These are phyloP conservation scores for Haplosporangium gracile DNA, from an alignment of 192 early-diverging fungal species.

Conservation along the genomic window DNA sequence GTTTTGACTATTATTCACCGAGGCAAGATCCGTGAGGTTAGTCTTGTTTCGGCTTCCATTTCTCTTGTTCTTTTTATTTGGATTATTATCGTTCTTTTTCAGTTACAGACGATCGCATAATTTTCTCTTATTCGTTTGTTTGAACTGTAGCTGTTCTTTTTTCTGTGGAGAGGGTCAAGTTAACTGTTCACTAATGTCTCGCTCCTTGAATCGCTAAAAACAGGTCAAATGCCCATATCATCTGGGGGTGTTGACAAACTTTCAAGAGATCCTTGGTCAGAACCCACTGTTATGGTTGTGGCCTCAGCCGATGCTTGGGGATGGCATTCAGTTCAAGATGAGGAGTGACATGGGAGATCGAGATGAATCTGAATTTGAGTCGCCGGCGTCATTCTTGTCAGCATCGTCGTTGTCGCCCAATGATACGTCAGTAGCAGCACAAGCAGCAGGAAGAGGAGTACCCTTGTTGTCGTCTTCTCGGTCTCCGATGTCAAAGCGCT, in stretches of 20 bases:
- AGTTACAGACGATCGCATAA: not conserved
- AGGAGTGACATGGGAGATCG: slow-evolving; percentile 18
- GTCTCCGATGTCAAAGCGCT: not conserved
- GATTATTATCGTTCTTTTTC: not conserved
- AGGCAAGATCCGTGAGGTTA: slow-evolving; percentile 68
- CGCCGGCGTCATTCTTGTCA: not conserved
- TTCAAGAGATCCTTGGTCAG: slow-evolving; percentile 81
- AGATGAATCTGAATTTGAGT: not conserved
- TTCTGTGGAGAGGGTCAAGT: no score
- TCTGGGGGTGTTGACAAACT: slow-evolving; percentile 80
- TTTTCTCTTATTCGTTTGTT: not conserved
- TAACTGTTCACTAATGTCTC: not conserved
- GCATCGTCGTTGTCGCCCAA: not conserved
- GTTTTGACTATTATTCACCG: slow-evolving; percentile 71
- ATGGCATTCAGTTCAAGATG: slow-evolving; percentile 73
- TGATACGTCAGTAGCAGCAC: not conserved
- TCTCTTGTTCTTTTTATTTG: not conserved
- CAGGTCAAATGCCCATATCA: slow-evolving; percentile 84
- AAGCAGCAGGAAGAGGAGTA: no score
- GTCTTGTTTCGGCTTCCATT: not conserved
- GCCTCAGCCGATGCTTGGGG: slow-evolving; percentile 70
- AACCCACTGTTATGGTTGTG: slow-evolving; percentile 81
- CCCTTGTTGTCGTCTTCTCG: not conserved
- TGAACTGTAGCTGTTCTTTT: no score
- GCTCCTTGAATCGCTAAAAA: not conserved